Percentiles rank a stretch among this genome's conserved stretches.
Evolutionary conservation across 202 grass and related monocot genomes (phyloP).

Genomic region (Schoenoplectus triqueter): DNA sequence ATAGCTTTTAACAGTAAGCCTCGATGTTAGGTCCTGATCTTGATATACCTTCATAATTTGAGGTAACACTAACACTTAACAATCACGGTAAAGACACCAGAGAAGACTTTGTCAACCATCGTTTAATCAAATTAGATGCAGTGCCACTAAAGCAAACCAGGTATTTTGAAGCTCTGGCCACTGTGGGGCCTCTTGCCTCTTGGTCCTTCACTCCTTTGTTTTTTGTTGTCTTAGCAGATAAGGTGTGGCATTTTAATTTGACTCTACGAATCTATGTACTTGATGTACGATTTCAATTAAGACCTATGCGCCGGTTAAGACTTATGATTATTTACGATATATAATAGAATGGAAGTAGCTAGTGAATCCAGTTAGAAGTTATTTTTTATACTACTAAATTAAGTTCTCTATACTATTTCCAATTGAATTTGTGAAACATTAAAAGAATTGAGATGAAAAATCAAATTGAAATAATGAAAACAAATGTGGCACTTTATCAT

Average conservation of each 20-base stretch:
- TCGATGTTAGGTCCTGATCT: constrained; percentile 39
- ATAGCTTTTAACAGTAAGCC: neutral
- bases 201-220: neutral
- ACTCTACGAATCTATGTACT: constrained; percentile 21
- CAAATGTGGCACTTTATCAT: no score
- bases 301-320: no score
- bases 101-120: constrained; percentile 37
- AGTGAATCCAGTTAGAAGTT: no score
- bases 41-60: constrained; percentile 22
- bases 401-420: no score
- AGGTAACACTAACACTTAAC: neutral
- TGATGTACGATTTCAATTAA: neutral
- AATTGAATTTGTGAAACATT: no score
- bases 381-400: no score
- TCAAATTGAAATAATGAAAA: no score
- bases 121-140: constrained; percentile 24
- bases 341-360: no score
- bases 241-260: constrained; percentile 12
- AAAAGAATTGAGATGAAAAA: no score
- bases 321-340: no score
- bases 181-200: constrained; percentile 1
- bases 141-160: constrained; percentile 5
- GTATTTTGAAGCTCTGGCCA: constrained; percentile 27
- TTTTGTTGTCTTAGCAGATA: constrained; percentile 9
- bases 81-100: constrained; percentile 24